Evolutionary conservation across 495 filamentous ascomycete species (phyloP).

Genomic region (Endocarpon pusillum): DNA sequence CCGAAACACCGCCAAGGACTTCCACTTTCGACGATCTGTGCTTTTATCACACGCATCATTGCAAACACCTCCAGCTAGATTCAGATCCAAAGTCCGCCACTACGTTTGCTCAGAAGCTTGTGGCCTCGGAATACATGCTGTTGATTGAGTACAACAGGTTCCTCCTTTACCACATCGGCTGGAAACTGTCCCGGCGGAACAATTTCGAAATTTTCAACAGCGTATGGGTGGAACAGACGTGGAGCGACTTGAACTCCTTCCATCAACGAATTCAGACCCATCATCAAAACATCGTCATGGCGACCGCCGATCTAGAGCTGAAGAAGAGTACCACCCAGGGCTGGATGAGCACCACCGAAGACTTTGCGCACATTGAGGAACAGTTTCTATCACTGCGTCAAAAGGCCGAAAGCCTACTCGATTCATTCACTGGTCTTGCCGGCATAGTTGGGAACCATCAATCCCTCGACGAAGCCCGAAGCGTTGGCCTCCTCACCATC

Average conservation of each 20-base stretch:
- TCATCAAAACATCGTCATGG: not conserved
- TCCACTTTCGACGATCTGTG: not conserved
- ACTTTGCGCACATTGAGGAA: not conserved
- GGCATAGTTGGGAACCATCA: not conserved
- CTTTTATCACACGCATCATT: not conserved
- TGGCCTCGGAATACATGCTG: not conserved
- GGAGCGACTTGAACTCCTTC: not conserved
- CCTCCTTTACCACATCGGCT: not conserved
- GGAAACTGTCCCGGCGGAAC: not conserved
- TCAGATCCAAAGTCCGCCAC: not conserved
- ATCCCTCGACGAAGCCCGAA: constrained; percentile 4
- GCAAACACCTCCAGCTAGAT: not conserved
- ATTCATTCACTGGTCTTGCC: not conserved
- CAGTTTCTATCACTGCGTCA: not conserved
- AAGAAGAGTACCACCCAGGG: not conserved
- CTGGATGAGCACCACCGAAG: not conserved
- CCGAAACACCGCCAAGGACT: not conserved
- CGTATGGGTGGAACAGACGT: not conserved
- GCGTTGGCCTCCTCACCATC: constrained; percentile 8
- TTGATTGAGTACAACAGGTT: not conserved
- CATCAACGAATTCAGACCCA: not conserved
- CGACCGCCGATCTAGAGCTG: not conserved
- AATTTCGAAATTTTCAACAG: not conserved
- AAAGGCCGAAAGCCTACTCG: not conserved
- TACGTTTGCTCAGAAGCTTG: not conserved